Conservation (phyloP, 2,329 filamentous ascomycete species). For the Didymella segeticola region DNA sequence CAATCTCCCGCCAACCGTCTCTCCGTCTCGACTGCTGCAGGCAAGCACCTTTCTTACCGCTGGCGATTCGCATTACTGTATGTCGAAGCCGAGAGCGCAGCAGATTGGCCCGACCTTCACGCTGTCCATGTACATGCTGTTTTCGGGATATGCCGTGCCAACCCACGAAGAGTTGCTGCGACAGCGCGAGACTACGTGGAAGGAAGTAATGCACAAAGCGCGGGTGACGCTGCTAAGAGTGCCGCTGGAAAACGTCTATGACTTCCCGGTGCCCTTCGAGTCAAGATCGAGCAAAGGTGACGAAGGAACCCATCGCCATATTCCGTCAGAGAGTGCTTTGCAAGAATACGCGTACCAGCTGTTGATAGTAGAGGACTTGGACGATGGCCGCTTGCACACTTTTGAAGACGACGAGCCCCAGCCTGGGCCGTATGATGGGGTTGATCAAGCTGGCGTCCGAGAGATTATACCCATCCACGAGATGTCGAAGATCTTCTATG, state of each 20-base stretch:
- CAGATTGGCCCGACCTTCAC: slow-evolving; percentile 89
- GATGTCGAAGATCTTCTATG: slow-evolving; percentile 91
- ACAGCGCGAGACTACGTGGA: slow-evolving; percentile 80
- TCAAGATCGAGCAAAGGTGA: slow-evolving; percentile 19
- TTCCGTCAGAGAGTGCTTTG: slow-evolving; percentile 53
- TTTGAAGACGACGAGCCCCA: slow-evolving; percentile 66
- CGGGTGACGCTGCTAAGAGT: slow-evolving; percentile 79
- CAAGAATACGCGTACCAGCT: slow-evolving; percentile 82
- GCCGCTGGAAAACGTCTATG: slow-evolving; percentile 63
- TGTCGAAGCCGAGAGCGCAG: slow-evolving; percentile 67
- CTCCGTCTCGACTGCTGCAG: slow-evolving; percentile 87
- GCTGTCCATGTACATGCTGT: slow-evolving; percentile 93
- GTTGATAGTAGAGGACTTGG: slow-evolving; percentile 81
- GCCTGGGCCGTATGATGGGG: slow-evolving; percentile 66
- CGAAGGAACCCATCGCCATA: slow-evolving; percentile 32
- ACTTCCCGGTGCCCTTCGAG: slow-evolving; percentile 46
- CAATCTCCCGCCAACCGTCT: slow-evolving; percentile 79
- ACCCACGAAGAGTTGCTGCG: slow-evolving; percentile 64
- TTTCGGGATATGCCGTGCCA: slow-evolving; percentile 74
- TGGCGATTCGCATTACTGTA: slow-evolving; percentile 82
- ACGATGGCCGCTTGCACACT: slow-evolving; percentile 72
- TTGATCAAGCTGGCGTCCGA: slow-evolving; percentile 68
- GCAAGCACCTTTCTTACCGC: slow-evolving; percentile 89
- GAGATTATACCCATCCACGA: slow-evolving; percentile 74
- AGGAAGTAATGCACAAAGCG: slow-evolving; percentile 95